phyloP scores from a whole-genome alignment of 305 asterid genomes.

The Solanum chacoense region DNA sequence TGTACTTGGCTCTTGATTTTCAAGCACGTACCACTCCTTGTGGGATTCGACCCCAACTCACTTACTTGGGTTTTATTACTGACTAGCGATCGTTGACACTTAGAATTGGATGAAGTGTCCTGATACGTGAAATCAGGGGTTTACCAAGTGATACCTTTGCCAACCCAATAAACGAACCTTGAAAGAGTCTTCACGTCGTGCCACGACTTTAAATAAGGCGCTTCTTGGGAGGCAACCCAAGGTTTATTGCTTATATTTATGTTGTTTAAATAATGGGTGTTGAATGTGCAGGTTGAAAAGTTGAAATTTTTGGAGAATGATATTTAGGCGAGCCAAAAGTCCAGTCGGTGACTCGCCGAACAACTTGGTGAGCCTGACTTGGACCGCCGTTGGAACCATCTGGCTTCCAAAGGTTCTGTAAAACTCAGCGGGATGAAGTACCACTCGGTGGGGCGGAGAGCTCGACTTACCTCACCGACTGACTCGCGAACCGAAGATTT shows the following conservation, averaged over 20 bases:
- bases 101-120: no score
- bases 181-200: background rate
- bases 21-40: no score
- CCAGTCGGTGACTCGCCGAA: background rate
- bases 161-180: background rate
- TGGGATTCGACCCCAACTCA: no score
- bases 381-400: background rate
- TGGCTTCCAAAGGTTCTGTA: background rate
- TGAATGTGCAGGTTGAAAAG: background rate
- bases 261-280: background rate
- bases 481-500: background rate
- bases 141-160: background rate
- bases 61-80: no score
- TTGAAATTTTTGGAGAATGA: background rate
- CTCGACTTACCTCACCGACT: background rate
- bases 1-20: no score
- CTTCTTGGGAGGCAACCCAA: background rate
- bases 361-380: background rate
- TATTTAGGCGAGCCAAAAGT: background rate
- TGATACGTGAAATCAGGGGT: no score
- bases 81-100: no score
- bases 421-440: background rate
- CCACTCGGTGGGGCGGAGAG: background rate
- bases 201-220: background rate
- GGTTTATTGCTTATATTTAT: no score